These are phyloP conservation scores for Cryptococcus maquisensis DNA, from an alignment of 1,284 basidiomycete species.

Conservation along the genomic window DNA sequence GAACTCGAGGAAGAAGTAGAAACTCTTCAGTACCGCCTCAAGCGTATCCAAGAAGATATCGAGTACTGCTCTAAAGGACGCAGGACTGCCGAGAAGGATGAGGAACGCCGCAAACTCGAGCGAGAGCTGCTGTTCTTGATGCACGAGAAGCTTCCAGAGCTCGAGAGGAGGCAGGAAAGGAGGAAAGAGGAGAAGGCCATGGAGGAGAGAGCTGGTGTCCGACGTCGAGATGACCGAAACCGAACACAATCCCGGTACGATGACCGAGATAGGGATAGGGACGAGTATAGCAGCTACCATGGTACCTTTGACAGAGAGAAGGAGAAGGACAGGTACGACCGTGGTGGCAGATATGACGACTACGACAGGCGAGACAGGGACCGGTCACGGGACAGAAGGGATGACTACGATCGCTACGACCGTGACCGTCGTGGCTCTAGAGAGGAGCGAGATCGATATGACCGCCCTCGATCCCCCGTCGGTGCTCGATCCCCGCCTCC, in stretches of 20 bases:
- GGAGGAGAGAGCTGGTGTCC: conserved; percentile 71
- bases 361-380: conserved; percentile 41
- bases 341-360: conserved; percentile 28
- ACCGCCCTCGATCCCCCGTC: conserved; percentile 29
- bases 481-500: conserved; percentile 24
- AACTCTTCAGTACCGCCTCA: conserved; percentile 79
- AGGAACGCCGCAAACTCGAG: conserved; percentile 81
- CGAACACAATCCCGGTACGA: conserved; percentile 69
- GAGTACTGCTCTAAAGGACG: conserved; percentile 83
- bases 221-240: conserved; percentile 81
- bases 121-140: conserved; percentile 79
- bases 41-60: conserved; percentile 86
- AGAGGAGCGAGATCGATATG: conserved; percentile 23
- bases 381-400: conserved; percentile 13
- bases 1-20: conserved; percentile 84
- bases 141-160: conserved; percentile 87
- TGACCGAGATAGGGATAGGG: conserved; percentile 39
- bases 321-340: conserved; percentile 48
- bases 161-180: conserved; percentile 79
- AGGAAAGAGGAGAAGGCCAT: conserved; percentile 69
- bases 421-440: conserved; percentile 40
- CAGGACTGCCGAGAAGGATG: conserved; percentile 68
- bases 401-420: conserved; percentile 30
- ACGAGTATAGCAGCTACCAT: conserved; percentile 33
- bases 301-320: conserved; percentile 49